Conservation (phyloP, 306 rosid genomes). For the Benincasa hispida region DNA sequence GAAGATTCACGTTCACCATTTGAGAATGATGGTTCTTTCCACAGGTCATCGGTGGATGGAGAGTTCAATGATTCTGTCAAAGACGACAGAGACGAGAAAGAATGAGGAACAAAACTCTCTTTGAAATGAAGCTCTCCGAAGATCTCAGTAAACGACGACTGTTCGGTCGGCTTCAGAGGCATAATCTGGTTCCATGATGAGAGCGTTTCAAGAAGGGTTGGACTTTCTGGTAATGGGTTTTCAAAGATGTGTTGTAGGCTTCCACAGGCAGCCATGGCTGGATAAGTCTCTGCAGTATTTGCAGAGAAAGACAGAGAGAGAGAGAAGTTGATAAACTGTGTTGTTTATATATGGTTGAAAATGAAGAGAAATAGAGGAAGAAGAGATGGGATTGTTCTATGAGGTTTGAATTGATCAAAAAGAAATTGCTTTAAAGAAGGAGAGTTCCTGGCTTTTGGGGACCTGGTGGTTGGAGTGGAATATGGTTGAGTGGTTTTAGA, state of each 20-base stretch:
- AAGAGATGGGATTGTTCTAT: constrained; percentile 1
- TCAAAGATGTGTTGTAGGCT: constrained; percentile 60
- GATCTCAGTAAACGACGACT: constrained; percentile 50
- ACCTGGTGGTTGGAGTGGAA: background rate
- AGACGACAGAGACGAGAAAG: background rate
- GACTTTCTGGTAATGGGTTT: constrained; percentile 42
- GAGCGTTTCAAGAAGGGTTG: constrained; percentile 47
- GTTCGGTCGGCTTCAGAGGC: constrained; percentile 18
- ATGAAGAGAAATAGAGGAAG: background rate
- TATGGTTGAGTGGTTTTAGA: background rate
- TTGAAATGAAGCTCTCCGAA: constrained; percentile 80
- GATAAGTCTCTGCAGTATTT: background rate
- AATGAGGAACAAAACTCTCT: constrained; percentile 23
- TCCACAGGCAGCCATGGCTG: constrained; percentile 56
- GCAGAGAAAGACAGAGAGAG: background rate
- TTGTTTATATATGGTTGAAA: background rate
- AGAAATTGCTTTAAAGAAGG: background rate
- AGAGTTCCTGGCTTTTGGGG: background rate
- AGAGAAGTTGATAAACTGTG: background rate
- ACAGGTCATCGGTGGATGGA: background rate
- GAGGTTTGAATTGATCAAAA: background rate
- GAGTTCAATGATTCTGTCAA: background rate
- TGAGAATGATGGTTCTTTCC: constrained; percentile 6
- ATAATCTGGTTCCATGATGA: constrained; percentile 48
- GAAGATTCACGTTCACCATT: background rate